A percentile compares a stretch with the other conserved stretches of the same genome.
Conservation (phyloP, 2,329 filamentous ascomycete species). For the Colletotrichum magnum region DNA sequence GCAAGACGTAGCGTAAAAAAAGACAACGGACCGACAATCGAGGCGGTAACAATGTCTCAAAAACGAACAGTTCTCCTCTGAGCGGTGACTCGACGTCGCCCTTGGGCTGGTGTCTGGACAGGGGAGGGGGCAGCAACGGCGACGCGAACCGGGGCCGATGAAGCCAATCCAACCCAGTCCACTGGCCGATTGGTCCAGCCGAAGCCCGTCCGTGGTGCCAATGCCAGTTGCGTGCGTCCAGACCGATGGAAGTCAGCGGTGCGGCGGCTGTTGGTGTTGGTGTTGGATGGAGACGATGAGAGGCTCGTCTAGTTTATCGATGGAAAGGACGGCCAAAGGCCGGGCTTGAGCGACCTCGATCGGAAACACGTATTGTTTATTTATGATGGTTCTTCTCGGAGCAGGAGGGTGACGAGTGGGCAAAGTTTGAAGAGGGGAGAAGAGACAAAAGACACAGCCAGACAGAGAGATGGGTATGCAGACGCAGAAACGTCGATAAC, state of each 20-base stretch:
- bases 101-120: slow-evolving; percentile 5
- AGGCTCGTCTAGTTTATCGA: background rate
- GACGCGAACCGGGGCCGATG: slow-evolving; percentile 24
- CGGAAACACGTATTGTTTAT: background rate
- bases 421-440: background rate
- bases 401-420: background rate
- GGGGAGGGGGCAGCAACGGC: slow-evolving; percentile 25
- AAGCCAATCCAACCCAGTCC: slow-evolving; percentile 12
- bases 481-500: slow-evolving; percentile 25
- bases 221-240: slow-evolving; percentile 22
- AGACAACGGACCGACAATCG: slow-evolving; percentile 24
- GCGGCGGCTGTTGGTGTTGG: slow-evolving; percentile 14
- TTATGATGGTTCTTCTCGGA: no score
- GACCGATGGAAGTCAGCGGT: slow-evolving; percentile 15
- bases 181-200: slow-evolving; percentile 2
- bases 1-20: background rate
- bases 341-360: slow-evolving; percentile 33
- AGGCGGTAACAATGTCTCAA: slow-evolving; percentile 42
- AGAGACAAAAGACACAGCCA: slow-evolving; percentile 9
- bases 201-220: slow-evolving; percentile 27
- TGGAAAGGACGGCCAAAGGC: slow-evolving; percentile 16
- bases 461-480: slow-evolving; percentile 20
- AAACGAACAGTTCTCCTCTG: slow-evolving; percentile 20
- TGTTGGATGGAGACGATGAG: slow-evolving; percentile 16
- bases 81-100: slow-evolving; percentile 39